Evolutionary conservation across 1,139 yeast species (phyloP).

Genomic region (Yamadazyma atlantica): DNA sequence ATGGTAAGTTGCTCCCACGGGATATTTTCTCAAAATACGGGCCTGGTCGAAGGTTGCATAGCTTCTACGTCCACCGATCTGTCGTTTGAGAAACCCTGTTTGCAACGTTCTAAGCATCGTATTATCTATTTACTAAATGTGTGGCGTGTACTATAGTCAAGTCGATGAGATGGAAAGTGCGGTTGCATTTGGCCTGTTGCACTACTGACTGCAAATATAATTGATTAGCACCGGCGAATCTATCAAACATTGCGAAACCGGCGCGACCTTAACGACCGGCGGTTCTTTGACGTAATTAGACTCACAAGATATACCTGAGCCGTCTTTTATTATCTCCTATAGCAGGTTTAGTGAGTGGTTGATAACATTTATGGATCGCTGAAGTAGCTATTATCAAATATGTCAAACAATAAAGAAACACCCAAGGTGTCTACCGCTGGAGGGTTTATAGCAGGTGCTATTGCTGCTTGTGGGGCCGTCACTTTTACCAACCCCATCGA

Average conservation of each 20-base stretch:
- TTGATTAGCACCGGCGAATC: not conserved
- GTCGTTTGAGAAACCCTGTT: not conserved
- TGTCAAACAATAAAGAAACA: conserved; percentile 11
- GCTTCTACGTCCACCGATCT: not conserved
- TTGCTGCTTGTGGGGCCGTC: conserved; percentile 98
- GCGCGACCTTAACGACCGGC: not conserved
- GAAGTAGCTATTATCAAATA: no score
- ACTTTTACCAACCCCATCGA: conserved; percentile 96
- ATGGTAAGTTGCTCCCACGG: conserved; percentile 59
- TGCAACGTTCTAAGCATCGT: not conserved
- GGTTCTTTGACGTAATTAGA: not conserved
- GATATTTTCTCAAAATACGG: conserved; percentile 44
- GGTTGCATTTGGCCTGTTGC: no score
- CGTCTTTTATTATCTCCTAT: no score
- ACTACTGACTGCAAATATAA: not conserved
- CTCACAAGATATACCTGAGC: no score
- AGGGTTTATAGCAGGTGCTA: conserved; percentile 89
- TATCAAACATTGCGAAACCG: not conserved
- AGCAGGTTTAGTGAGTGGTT: no score
- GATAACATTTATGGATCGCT: no score
- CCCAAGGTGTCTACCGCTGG: conserved; percentile 61
- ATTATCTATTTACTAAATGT: no score
- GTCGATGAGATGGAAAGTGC: not conserved
- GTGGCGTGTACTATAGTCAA: no score
- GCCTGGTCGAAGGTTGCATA: conserved; percentile 14